Evolutionary conservation across 208 protist species (phyloP), one percentile per base, ranked within the genome.

Genomic region (Leishmania tropica): DNA sequence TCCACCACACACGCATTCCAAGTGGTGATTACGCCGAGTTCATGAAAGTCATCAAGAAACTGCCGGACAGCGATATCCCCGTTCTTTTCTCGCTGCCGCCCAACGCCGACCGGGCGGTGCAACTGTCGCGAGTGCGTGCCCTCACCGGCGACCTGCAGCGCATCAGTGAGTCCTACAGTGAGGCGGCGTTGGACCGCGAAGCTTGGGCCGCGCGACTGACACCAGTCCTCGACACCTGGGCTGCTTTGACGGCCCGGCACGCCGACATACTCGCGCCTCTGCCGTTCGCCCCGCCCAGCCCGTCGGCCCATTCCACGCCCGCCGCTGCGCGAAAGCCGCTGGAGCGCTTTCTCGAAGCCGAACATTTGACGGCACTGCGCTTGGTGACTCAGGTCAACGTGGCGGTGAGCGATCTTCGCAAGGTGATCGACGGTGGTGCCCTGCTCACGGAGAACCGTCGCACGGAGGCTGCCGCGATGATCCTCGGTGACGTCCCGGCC

Each of bases 61-160:
- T 99, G 24, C 95, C 98, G 13, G 95, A 99, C 64, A 93, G 88
- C 80, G 98, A 99, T 84, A 85, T 93, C 35, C 98, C 98, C 5
- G 81, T 83, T 21, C 81, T 99, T 48, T 99, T 99, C 87, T 90
- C 93, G 11, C 90, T 99, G 31, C 98, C 98, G 2, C 89, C 96
- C 19, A 99, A 99, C 84, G 93, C 97, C 21, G 97, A 99, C 85
- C 90, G 95, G 58, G 92, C 97, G 10, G 95, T 99, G 73, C 98
- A 99, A 87, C 81, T 94, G 21, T 86, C 90, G 8, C 84, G 88
- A 42, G 90, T 95, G 48, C 86, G 90, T 80, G 42, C 84, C 21
- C 76, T 99, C 17, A 92, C 96, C 0, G 81, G 76, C 24, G 90
- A 97, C 82, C 90, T 99, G 53, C 96, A 98, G 84, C 87, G 85